Percentiles rank a stretch among this genome's conserved stretches.
Conservation (phyloP, 179 eudicot species). For the Monotropa hypopitys region DNA sequence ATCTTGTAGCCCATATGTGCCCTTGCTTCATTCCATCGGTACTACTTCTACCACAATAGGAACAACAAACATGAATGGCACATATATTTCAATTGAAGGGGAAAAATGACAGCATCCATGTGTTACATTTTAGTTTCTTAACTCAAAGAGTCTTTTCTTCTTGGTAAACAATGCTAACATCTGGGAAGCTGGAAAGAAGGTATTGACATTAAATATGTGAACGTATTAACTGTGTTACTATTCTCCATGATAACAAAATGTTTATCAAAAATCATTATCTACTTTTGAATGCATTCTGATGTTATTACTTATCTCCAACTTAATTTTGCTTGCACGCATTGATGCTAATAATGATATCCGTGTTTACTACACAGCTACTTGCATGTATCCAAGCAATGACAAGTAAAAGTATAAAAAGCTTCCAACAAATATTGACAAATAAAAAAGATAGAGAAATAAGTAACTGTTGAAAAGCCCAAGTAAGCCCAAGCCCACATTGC, state of each 20-base stretch:
- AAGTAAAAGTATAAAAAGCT: too few species aligned
- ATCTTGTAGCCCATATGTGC: not conserved
- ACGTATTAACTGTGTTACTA: not conserved
- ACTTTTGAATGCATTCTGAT: not conserved
- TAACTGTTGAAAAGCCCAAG: too few species aligned
- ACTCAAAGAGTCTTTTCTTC: not conserved
- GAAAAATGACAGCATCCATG: not conserved
- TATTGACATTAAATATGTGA: not conserved
- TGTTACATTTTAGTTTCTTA: not conserved
- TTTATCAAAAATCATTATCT: not conserved
- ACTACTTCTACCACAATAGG: not conserved
- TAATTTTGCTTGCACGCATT: not conserved
- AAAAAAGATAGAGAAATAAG: not conserved
- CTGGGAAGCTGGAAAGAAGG: not conserved
- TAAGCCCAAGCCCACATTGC: too few species aligned
- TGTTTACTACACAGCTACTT: not conserved
- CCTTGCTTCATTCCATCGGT: not conserved
- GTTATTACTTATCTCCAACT: not conserved
- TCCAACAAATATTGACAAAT: not conserved
- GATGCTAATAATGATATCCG: not conserved
- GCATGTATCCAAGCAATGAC: not conserved
- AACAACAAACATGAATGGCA: not conserved
- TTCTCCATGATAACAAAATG: not conserved
- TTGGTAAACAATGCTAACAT: not conserved
- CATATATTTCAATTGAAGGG: not conserved